Evolutionary conservation across 1,284 basidiomycete genomes (phyloP).

Genomic region (Psilocybe mexicana): DNA sequence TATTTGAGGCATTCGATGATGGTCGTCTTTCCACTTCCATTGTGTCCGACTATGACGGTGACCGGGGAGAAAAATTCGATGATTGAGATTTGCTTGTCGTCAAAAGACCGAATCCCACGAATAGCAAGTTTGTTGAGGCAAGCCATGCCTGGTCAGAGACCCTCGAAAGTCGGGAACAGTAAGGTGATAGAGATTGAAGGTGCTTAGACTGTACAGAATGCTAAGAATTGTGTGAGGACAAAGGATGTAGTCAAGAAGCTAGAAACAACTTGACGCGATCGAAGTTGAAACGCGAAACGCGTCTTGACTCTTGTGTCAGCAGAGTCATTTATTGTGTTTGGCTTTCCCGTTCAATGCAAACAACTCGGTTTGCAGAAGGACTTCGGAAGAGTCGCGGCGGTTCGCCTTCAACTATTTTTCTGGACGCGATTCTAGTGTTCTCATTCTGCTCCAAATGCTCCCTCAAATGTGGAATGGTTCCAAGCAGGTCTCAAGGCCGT

Average conservation of each 20-base stretch:
- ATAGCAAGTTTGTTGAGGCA: constrained; percentile 86
- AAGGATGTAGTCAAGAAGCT: background rate
- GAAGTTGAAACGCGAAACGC: constrained; percentile 3
- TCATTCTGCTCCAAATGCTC: constrained; percentile 14
- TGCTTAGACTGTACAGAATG: background rate
- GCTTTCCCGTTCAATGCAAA: constrained; percentile 1
- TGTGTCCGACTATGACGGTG: constrained; percentile 98
- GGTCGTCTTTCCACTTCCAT: constrained; percentile 98
- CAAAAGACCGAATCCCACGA: constrained; percentile 87
- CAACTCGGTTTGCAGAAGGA: background rate
- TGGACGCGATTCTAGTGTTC: background rate
- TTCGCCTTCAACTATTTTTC: background rate
- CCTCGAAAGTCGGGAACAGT: background rate
- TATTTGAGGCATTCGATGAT: constrained; percentile 99
- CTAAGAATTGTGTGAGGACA: background rate
- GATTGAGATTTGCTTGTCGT: constrained; percentile 91
- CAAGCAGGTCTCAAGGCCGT: constrained; percentile 14
- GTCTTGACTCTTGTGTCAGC: background rate
- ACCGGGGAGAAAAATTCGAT: constrained; percentile 98
- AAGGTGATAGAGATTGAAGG: background rate
- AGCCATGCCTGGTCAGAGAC: constrained; percentile 55
- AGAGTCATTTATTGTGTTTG: background rate
- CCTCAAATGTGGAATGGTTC: constrained; percentile 17
- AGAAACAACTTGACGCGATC: background rate
- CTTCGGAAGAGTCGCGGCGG: no score